These are phyloP conservation scores for Aspergillus sp. DNA, from an alignment of 2,329 filamentous ascomycete species.

Conservation along the genomic window DNA sequence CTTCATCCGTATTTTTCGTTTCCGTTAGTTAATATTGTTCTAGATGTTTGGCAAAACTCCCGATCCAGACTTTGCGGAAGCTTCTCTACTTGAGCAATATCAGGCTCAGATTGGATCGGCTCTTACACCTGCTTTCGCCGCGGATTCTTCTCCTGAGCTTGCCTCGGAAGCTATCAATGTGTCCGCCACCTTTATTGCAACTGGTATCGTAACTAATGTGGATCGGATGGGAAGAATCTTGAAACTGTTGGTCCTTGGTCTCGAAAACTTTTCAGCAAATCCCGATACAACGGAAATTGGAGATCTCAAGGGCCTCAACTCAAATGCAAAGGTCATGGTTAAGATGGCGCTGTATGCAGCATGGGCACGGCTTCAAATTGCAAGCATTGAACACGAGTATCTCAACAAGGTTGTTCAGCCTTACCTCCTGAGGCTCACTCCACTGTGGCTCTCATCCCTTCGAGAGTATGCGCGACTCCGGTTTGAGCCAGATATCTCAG, in stretches of 20 bases:
- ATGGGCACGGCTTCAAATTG: slow-evolving; percentile 95
- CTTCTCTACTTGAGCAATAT: slow-evolving; percentile 93
- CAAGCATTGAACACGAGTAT: slow-evolving; percentile 88
- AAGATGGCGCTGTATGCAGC: slow-evolving; percentile 96
- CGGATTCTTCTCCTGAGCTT: slow-evolving; percentile 91
- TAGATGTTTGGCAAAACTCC: slow-evolving; percentile 90
- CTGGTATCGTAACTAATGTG: slow-evolving; percentile 93
- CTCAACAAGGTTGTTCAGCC: slow-evolving; percentile 84
- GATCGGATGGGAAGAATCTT: slow-evolving; percentile 98
- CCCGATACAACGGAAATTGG: slow-evolving; percentile 83
- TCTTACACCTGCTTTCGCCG: slow-evolving; percentile 91
- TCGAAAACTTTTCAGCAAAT: slow-evolving; percentile 86
- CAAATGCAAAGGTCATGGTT: slow-evolving; percentile 97
- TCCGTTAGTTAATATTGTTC: background rate
- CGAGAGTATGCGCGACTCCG: slow-evolving; percentile 89
- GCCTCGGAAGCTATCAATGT: slow-evolving; percentile 96
- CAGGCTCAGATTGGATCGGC: slow-evolving; percentile 98
- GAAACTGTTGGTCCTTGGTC: slow-evolving; percentile 83
- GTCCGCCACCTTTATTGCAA: slow-evolving; percentile 96
- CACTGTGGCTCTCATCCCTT: slow-evolving; percentile 88
- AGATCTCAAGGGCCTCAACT: slow-evolving; percentile 86
- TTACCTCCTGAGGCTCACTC: slow-evolving; percentile 84
- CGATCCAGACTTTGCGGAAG: slow-evolving; percentile 97
- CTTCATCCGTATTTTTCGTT: background rate
- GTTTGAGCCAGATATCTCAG: slow-evolving; percentile 97